Base-by-base conservation (phyloP, 176 grass and related monocot genomes). In the Poa pratensis region DNA sequence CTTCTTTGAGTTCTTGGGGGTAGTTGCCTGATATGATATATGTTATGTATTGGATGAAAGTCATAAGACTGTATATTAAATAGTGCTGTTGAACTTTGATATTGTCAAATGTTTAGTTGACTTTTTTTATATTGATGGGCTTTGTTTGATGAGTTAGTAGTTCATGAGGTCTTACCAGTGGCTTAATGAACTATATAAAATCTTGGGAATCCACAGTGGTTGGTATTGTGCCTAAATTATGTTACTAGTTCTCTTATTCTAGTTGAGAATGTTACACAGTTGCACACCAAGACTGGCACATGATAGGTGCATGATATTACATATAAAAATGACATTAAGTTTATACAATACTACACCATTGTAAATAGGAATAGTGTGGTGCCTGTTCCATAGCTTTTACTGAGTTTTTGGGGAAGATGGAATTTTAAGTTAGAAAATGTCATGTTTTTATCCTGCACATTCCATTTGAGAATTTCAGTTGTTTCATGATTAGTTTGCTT, bases 81-180 rank as follows among this genome's bases (percentile, higher is more conserved):
- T 79, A 26, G 46, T 86, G 73, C 34, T 66, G 20, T n/a, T 74
- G 24, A 73, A 55, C 66, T 73, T 73, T 73, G 48, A 73, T 78
- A 61, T 71, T 7, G 26, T 69, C 15, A n/a, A 48, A 82, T 78
- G 42, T 77, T 76, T 71, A 48, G 55, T 65, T 86, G n/a, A 74
- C 67, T 48, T 3, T 35, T 54, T 81, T 22, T 39, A 34, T 49
- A 75, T 84, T 77, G 45, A 35, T 69, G 35, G 35, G 15, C 34
- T 64, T 42, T 66, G 22, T 86, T 19, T 84, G 58, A 54, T 80
- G 58, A 57, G 64, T 75, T 63, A 48, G 65, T 19, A 86, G 19
- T 16, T 63, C 52, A 22, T 12, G 3, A n/a, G 34, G 49, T 22
- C 32, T 72, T 67, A 39, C 67, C 48, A 84, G 67, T 51, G 22